Percentiles rank a stretch among this genome's conserved stretches.
Evolutionary conservation across 1,284 basidiomycete species (phyloP).

Genomic region (Schizopora paradoxa): DNA sequence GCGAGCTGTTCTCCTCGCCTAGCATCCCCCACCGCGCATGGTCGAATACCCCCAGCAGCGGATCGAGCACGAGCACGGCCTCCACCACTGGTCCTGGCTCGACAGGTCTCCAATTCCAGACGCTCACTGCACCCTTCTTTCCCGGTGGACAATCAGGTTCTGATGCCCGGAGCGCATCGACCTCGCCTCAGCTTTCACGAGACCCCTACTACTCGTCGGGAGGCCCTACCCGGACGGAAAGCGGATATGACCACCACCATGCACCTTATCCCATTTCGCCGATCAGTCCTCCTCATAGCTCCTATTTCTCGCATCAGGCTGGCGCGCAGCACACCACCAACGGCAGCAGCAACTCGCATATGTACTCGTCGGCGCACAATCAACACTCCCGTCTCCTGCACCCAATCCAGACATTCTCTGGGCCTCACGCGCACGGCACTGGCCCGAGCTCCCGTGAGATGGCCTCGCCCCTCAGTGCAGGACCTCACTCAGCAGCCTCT

Average conservation of each 20-base stretch:
- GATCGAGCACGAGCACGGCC: conserved; percentile 9
- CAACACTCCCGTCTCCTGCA: conserved; percentile 8
- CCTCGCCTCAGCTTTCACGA: conserved; percentile 5
- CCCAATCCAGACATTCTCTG: conserved; percentile 12
- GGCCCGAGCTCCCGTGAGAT: neutral
- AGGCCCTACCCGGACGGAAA: neutral
- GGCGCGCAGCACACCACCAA: neutral
- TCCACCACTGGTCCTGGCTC: neutral
- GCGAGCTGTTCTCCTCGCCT: conserved; percentile 7
- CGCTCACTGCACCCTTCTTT: conserved; percentile 12
- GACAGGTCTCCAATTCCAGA: conserved; percentile 6
- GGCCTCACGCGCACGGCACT: too few relatives aligned
- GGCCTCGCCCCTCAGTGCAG: neutral
- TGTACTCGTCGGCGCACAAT: neutral
- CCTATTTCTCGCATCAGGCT: neutral
- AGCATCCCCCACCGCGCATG: conserved; percentile 12
- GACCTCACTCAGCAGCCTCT: neutral
- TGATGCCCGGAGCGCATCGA: conserved; percentile 6
- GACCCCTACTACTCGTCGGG: conserved; percentile 2
- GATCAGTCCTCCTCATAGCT: conserved; percentile 8
- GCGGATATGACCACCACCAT: neutral
- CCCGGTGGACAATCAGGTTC: conserved; percentile 4
- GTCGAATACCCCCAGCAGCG: conserved; percentile 12
- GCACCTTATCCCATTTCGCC: conserved; percentile 15
- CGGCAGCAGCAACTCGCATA: neutral